Percentiles rank a stretch among this genome's conserved stretches.
Evolutionary conservation across 192 early-diverging fungal species (phyloP).

Genomic region (Entophlyctis luteolus): DNA sequence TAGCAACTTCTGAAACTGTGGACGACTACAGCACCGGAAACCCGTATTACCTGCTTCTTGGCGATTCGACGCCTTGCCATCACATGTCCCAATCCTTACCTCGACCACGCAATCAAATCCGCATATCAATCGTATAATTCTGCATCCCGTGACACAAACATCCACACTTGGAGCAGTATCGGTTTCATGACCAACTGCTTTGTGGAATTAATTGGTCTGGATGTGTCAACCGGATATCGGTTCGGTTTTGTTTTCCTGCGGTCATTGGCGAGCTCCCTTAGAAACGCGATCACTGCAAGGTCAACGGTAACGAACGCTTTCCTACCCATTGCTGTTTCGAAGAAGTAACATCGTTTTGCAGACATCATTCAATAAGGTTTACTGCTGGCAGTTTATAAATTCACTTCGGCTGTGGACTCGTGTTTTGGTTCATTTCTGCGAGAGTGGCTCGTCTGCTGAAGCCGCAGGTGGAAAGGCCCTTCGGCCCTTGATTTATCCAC

Average conservation of each 20-base stretch:
- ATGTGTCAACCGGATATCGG: slow-evolving; percentile 81
- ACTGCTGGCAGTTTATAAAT: slow-evolving; percentile 97
- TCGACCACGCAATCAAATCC: slow-evolving; percentile 72
- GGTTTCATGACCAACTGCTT: slow-evolving; percentile 91
- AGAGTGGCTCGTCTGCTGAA: slow-evolving; percentile 45
- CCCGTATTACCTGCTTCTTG: slow-evolving; percentile 78
- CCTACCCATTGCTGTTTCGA: slow-evolving; percentile 2
- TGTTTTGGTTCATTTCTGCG: slow-evolving; percentile 72
- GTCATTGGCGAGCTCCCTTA: slow-evolving; percentile 87
- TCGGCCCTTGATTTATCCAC: slow-evolving; percentile 76
- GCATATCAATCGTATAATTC: slow-evolving; percentile 79
- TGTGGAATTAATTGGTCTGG: slow-evolving; percentile 79
- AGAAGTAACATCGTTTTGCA: not conserved
- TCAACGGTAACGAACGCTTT: slow-evolving; percentile 56
- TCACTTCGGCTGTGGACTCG: slow-evolving; percentile 87
- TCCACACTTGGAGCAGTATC: slow-evolving; percentile 77
- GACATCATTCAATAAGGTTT: slow-evolving; percentile 81
- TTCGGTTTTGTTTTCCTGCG: slow-evolving; percentile 90
- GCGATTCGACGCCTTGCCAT: slow-evolving; percentile 72
- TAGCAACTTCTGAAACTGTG: slow-evolving; percentile 61
- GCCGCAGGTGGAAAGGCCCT: slow-evolving; percentile 35
- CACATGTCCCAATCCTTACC: slow-evolving; percentile 46
- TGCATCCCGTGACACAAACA: slow-evolving; percentile 68
- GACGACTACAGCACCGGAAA: slow-evolving; percentile 56
- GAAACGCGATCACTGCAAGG: slow-evolving; percentile 79